These are phyloP conservation scores for Cyclocybe aegerita DNA, from an alignment of 768 basidiomycete genomes.

Conservation along the genomic window DNA sequence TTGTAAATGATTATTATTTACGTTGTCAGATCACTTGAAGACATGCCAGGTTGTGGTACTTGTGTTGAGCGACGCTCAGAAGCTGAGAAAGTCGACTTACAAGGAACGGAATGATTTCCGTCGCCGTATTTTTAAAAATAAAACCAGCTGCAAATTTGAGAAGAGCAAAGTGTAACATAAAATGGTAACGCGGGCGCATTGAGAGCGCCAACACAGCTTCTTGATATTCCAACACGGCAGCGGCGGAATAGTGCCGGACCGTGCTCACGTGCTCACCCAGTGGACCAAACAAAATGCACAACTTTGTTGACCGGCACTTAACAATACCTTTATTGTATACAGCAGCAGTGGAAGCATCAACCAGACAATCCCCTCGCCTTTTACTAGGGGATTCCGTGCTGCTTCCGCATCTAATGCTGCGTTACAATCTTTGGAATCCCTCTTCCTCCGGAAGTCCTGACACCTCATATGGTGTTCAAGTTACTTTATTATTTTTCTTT, in stretches of 20 bases:
- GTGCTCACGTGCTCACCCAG: constrained; percentile 32
- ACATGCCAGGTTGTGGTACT: no score
- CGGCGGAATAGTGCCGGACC: neutral
- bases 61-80: no score
- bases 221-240: neutral
- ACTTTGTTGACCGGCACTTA: constrained; percentile 1
- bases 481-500: constrained; percentile 5
- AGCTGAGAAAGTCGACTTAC: no score
- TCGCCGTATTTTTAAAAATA: no score
- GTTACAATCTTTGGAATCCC: constrained; percentile 40
- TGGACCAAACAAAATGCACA: constrained; percentile 40
- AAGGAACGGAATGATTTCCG: no score
- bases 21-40: no score
- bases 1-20: no score
- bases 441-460: constrained; percentile 29
- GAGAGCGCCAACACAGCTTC: neutral
- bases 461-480: constrained; percentile 10
- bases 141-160: no score
- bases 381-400: constrained; percentile 57
- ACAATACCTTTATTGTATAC: neutral
- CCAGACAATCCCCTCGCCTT: constrained; percentile 56
- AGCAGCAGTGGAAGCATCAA: constrained; percentile 47
- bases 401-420: constrained; percentile 42
- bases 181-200: neutral
- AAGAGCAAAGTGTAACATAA: no score